Percentiles rank a stretch among this genome's conserved stretches.
Evolutionary conservation across 1,139 yeast genomes (phyloP).

Genomic region (Blastobotrys capitulatus): DNA sequence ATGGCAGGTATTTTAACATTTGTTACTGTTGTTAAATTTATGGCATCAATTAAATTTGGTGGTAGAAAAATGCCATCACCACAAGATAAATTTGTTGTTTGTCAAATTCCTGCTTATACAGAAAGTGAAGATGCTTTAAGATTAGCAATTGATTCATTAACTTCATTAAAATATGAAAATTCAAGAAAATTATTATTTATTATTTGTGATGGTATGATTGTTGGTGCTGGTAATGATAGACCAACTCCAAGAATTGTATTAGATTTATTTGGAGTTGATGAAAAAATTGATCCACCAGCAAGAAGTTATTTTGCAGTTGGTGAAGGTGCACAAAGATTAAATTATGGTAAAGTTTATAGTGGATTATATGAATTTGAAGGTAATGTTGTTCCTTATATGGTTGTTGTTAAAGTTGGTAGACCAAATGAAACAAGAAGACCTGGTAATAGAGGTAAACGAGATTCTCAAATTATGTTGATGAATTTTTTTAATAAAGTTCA

Average conservation of each 20-base stretch:
- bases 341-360: constrained; percentile 38
- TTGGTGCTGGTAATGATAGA: constrained; percentile 39
- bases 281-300: constrained; percentile 35
- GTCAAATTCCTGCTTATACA: constrained; percentile 41
- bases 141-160: constrained; percentile 38
- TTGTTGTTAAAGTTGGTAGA: constrained; percentile 37
- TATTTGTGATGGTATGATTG: constrained; percentile 39
- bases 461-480: constrained; percentile 39
- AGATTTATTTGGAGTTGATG: constrained; percentile 38
- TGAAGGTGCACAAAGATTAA: constrained; percentile 37
- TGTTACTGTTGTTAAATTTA: constrained; percentile 36
- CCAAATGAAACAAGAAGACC: constrained; percentile 34
- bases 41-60: constrained; percentile 37
- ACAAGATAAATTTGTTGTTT: constrained; percentile 37
- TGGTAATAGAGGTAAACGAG: constrained; percentile 42
- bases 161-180: constrained; percentile 36
- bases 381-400: constrained; percentile 37
- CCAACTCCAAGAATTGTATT: constrained; percentile 39
- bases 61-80: constrained; percentile 33
- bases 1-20: constrained; percentile 36
- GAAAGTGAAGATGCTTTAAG: constrained; percentile 39
- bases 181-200: constrained; percentile 35
- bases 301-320: constrained; percentile 36
- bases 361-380: constrained; percentile 39
- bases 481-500: constrained; percentile 38